phyloP scores from a whole-genome alignment of 257 asterid genomes.

The Ilex asprella region DNA sequence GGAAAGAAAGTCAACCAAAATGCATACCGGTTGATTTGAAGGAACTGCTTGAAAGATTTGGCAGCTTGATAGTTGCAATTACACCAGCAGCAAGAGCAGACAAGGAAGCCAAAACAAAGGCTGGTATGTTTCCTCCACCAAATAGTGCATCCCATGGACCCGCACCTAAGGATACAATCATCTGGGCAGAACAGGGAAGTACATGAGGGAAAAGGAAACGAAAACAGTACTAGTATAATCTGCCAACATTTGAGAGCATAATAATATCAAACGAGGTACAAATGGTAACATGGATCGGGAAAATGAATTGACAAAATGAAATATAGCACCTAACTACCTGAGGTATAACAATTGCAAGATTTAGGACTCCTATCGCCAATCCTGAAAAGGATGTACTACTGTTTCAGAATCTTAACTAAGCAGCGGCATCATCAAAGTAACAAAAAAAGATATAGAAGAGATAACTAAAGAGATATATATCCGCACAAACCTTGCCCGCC shows the following conservation, averaged over 20 bases:
- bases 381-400: slow-evolving; percentile 42
- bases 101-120: slow-evolving; percentile 77
- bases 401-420: slow-evolving; percentile 13
- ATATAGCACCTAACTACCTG: slow-evolving; percentile 47
- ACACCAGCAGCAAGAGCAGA: slow-evolving; percentile 72
- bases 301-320: not conserved
- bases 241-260: not conserved
- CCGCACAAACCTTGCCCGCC: slow-evolving; percentile 87
- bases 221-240: not conserved
- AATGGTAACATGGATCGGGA: not conserved
- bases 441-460: slow-evolving; percentile 12
- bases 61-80: slow-evolving; percentile 62
- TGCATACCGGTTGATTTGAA: slow-evolving; percentile 71
- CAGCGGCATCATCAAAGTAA: slow-evolving; percentile 3
- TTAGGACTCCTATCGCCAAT: slow-evolving; percentile 94
- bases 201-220: slow-evolving; percentile 1
- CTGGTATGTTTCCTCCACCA: slow-evolving; percentile 96
- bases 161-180: slow-evolving; percentile 96
- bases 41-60: slow-evolving; percentile 58
- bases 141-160: slow-evolving; percentile 99
- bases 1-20: slow-evolving; percentile 47
- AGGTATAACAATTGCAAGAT: slow-evolving; percentile 96
- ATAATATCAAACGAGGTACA: not conserved
- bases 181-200: slow-evolving; percentile 31
- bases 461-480: not conserved